Evolutionary conservation across 2,329 filamentous ascomycete genomes (phyloP).

Genomic region (Shiraia bambusicola): DNA sequence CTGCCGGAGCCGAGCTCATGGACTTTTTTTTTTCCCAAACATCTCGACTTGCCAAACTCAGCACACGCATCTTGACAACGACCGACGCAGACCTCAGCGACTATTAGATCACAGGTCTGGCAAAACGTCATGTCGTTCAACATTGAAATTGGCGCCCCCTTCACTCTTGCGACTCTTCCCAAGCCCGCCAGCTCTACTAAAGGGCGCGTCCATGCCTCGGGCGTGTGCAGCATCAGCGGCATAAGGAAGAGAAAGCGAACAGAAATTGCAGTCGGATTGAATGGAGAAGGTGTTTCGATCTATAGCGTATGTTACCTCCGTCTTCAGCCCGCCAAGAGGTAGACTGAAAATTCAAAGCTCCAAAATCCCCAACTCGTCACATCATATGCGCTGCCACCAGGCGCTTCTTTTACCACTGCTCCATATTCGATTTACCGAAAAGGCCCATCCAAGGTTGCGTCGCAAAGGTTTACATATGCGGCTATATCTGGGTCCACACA

Average conservation of each 20-base stretch:
- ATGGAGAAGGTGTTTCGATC: conserved; percentile 63
- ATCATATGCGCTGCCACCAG: conserved; percentile 63
- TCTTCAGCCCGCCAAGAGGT: conserved; percentile 2
- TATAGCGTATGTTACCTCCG: conserved; percentile 57
- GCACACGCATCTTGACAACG: conserved; percentile 19
- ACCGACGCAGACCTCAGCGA: conserved; percentile 24
- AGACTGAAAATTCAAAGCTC: conserved; percentile 47
- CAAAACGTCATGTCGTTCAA: conserved; percentile 40
- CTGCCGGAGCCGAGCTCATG: conserved; percentile 21
- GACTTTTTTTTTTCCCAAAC: conserved; percentile 29
- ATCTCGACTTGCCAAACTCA: conserved; percentile 9
- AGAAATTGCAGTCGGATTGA: conserved; percentile 60
- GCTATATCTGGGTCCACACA: conserved; percentile 50
- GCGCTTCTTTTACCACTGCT: conserved; percentile 58
- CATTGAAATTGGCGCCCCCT: conserved; percentile 41
- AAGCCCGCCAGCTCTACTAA: conserved; percentile 45
- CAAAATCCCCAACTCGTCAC: conserved; percentile 62
- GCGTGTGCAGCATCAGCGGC: conserved; percentile 57
- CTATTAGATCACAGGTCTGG: conserved; percentile 21
- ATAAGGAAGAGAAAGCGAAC: conserved; percentile 63
- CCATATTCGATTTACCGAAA: conserved; percentile 61
- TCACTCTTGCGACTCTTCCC: conserved; percentile 48
- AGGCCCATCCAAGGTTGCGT: conserved; percentile 44
- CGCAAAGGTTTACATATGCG: conserved; percentile 59
- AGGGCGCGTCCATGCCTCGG: conserved; percentile 45